These are phyloP conservation scores for Calonectria crousiana DNA, from an alignment of 2,329 filamentous ascomycete species.

Conservation along the genomic window DNA sequence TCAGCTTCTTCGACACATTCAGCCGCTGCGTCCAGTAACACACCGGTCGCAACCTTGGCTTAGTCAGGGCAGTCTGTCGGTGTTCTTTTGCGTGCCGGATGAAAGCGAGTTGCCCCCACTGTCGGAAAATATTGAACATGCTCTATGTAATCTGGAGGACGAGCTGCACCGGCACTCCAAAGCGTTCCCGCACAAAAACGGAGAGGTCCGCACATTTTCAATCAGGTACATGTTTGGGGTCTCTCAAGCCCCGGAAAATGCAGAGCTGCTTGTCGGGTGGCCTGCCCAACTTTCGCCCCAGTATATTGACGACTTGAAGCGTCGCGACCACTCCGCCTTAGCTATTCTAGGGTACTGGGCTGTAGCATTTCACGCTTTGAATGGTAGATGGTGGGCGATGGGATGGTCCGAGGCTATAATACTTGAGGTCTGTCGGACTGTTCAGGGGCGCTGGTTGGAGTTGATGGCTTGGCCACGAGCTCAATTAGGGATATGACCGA, in stretches of 20 bases:
- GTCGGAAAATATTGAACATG: background rate
- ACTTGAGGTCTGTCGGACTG: slow-evolving; percentile 11
- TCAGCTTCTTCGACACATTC: slow-evolving; percentile 1
- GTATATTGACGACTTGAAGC: slow-evolving; percentile 12
- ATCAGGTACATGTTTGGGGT: slow-evolving; percentile 23
- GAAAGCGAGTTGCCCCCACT: background rate
- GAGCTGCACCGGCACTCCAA: background rate
- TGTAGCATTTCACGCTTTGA: slow-evolving; percentile 16
- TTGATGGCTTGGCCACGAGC: slow-evolving; percentile 6
- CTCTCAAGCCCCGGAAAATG: slow-evolving; percentile 1
- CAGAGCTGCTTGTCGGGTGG: slow-evolving; percentile 27
- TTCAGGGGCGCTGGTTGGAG: slow-evolving; percentile 10
- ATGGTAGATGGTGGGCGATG: slow-evolving; percentile 29
- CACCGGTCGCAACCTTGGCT: background rate
- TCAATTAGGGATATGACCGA: background rate
- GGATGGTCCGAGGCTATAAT: slow-evolving; percentile 27
- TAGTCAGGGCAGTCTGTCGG: background rate
- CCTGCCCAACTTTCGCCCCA: slow-evolving; percentile 21
- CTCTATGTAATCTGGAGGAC: background rate
- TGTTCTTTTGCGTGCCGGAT: background rate
- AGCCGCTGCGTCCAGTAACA: background rate
- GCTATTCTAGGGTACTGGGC: slow-evolving; percentile 27
- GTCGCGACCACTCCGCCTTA: slow-evolving; percentile 17
- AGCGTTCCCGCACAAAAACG: background rate
- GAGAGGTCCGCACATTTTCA: background rate